A percentile compares a stretch with the other conserved stretches of the same genome.
Conservation (phyloP, 2,329 filamentous ascomycete genomes). For the Paecilomyces sp. region DNA sequence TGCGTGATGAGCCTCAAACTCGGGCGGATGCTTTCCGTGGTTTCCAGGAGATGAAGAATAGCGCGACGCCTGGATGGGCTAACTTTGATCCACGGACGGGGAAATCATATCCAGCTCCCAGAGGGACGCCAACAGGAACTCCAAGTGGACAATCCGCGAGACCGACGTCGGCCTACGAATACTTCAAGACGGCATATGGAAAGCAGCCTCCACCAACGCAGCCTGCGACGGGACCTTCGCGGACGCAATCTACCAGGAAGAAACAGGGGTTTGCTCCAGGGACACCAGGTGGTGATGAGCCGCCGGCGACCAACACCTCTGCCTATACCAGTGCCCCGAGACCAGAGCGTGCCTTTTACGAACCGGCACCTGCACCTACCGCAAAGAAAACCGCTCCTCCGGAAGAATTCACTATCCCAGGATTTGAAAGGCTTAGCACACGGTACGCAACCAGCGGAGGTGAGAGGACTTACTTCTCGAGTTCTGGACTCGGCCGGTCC, state of each 20-base stretch:
- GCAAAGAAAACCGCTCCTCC: constrained; percentile 34
- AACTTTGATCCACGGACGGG: constrained; percentile 32
- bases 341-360: constrained; percentile 30
- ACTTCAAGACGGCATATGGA: constrained; percentile 16
- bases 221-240: constrained; percentile 26
- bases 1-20: constrained; percentile 31
- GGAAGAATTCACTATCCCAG: constrained; percentile 23
- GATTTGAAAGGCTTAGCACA: constrained; percentile 46
- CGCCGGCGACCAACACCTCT: constrained; percentile 47
- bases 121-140: constrained; percentile 3
- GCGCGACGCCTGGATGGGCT: constrained; percentile 26
- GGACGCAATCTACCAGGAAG: constrained; percentile 39
- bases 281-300: constrained; percentile 53
- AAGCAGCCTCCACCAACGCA: constrained; percentile 15
- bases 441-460: constrained; percentile 49
- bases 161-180: constrained; percentile 34
- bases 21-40: constrained; percentile 38
- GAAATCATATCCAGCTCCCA: constrained; percentile 10
- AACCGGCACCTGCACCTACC: constrained; percentile 33
- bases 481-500: constrained; percentile 45
- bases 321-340: constrained; percentile 37
- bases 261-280: constrained; percentile 53
- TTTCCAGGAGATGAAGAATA: constrained; percentile 38
- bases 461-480: constrained; percentile 51
- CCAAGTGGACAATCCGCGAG: constrained; percentile 18